A percentile compares a stretch with the other conserved stretches of the same genome.
Evolutionary conservation across 352 stramenopile genomes (phyloP).

Genomic region (Globisporangium heterothallicum): DNA sequence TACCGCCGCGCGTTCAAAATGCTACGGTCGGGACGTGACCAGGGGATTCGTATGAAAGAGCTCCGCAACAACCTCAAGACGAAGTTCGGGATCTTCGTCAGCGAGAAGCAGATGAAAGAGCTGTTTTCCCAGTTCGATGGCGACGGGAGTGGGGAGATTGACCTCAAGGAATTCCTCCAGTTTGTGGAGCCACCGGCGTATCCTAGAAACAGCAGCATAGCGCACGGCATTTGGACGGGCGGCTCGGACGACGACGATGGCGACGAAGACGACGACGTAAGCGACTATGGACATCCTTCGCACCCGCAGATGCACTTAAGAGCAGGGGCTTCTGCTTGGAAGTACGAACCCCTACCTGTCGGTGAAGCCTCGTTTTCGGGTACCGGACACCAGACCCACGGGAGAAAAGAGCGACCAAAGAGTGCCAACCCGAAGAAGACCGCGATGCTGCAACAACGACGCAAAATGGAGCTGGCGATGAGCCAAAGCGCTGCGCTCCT

Average conservation of each 20-base stretch:
- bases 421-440: constrained; percentile 66
- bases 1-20: constrained; percentile 80
- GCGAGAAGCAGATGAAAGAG: constrained; percentile 61
- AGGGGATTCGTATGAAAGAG: constrained; percentile 64
- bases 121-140: constrained; percentile 60
- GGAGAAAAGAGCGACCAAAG: constrained; percentile 49
- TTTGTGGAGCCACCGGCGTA: constrained; percentile 63
- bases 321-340: neutral
- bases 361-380: constrained; percentile 6
- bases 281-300: neutral
- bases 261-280: neutral
- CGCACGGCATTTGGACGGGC: constrained; percentile 52
- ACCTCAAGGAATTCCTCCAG: constrained; percentile 74
- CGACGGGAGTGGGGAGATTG: constrained; percentile 65
- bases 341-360: constrained; percentile 1
- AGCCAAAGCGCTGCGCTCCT: constrained; percentile 12
- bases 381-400: constrained; percentile 5
- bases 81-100: constrained; percentile 76
- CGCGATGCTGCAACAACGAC: constrained; percentile 52
- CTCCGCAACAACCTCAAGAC: constrained; percentile 74
- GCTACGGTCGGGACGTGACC: constrained; percentile 56
- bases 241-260: constrained; percentile 22
- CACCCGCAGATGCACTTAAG: neutral
- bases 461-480: constrained; percentile 35
- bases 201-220: constrained; percentile 44